Base-by-base conservation (phyloP, 257 asterid species). In the Solanum bukasovii region DNA sequence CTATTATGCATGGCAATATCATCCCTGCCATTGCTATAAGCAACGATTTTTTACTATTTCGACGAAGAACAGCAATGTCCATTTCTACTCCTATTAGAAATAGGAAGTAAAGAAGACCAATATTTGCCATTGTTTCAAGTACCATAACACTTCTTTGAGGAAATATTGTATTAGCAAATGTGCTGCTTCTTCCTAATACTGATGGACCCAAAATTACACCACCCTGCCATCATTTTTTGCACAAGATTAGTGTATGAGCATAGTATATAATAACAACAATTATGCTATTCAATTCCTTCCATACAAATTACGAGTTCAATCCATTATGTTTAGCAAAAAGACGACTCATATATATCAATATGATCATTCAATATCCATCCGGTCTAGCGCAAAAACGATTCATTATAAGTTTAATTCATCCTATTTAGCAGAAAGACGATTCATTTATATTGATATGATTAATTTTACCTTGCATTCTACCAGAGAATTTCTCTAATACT, bases 101-200 rank as follows among this genome's bases (percentile, higher is more conserved):
- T 0, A 97, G 96, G 92, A 96, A 97, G 90, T 93, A 95, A 27
- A 97, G 96, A 52, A 97, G 99, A 5, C 99, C 99, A 16, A 97
- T 90, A 86, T 97, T 96, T 8, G 99, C 99, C 98, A 96, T 96
- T 21, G 99, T 97, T 86, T 96, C 98, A 0, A 97, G 94, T n/a
- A 97, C 96, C 99, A 97, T 93, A 29, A 97, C 98, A 89, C 99
- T 96, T 89, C 99, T 90, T 3, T 95, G 92, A 33, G 99, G 99
- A 56, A 97, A 97, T 18, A 96, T 25, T 1, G 92, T 86, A 25
- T 86, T 73, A 1, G 98, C 95, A 18, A 96, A 97, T 79, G 84
- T 88, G 3, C 25, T 3, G 88, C 91, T 93, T 83, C 93, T 89
- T 74, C 99, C 99, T 21, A 96, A 85, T 1, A 96, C 94, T 4